Percentiles rank a stretch among this genome's conserved stretches.
These are phyloP conservation scores for Scutellaria baicalensis DNA, from an alignment of 257 asterid species.

Conservation along the genomic window DNA sequence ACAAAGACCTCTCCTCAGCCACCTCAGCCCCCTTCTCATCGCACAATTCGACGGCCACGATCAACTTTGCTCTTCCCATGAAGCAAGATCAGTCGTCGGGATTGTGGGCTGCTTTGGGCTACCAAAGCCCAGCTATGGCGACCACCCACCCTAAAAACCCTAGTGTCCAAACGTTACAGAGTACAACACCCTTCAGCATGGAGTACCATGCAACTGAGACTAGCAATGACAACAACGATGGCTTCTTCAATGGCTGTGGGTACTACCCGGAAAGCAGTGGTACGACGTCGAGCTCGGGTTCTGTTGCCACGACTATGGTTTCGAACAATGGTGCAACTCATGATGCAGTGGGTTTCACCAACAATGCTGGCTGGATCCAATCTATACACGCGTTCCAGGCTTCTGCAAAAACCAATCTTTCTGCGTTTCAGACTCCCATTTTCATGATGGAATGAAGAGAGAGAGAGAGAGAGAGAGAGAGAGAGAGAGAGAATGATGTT, in stretches of 20 bases:
- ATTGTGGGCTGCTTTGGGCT: slow-evolving; percentile 57
- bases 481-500: background rate
- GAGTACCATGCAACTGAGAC: slow-evolving; percentile 9
- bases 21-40: slow-evolving; percentile 18
- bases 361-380: slow-evolving; percentile 34
- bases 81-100: slow-evolving; percentile 38
- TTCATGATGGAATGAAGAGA: slow-evolving; percentile 19
- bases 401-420: slow-evolving; percentile 18
- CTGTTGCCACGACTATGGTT: background rate
- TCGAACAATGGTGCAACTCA: slow-evolving; percentile 17
- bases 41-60: slow-evolving; percentile 15
- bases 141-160: slow-evolving; percentile 6
- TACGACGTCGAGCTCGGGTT: background rate
- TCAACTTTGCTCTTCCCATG: slow-evolving; percentile 32
- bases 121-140: slow-evolving; percentile 16
- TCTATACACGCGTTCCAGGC: slow-evolving; percentile 27
- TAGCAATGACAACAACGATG: slow-evolving; percentile 7
- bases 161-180: background rate
- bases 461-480: background rate
- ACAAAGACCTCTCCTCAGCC: slow-evolving; percentile 20
- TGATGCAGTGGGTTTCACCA: slow-evolving; percentile 11
- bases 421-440: slow-evolving; percentile 22
- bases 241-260: slow-evolving; percentile 20
- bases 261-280: slow-evolving; percentile 24
- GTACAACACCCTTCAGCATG: slow-evolving; percentile 26